Evolutionary conservation across 2,329 filamentous ascomycete genomes (phyloP), one percentile per base, ranked within the genome.

Genomic region (Alternaria alternata): DNA sequence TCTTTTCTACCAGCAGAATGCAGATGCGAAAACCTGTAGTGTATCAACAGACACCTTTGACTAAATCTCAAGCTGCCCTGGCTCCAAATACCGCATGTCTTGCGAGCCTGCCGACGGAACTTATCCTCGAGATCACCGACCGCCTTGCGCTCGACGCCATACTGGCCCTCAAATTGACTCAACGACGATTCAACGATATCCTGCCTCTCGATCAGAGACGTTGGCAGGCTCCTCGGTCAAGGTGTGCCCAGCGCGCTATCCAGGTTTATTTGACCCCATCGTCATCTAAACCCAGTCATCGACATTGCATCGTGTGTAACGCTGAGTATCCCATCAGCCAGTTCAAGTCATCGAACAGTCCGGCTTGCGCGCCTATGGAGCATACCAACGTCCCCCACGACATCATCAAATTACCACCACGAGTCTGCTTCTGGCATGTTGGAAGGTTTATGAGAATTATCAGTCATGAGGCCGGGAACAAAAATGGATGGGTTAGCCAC

Each of bases 161-260:
- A 20, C 66, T 81, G 8, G 72, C 80, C 4, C 70, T 81, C 9
- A 79, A 79, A 44, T 74, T 82, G 42, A 71, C 75, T 6, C 70
- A 75, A 47, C 67, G 65, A 11, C 57, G 64, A 11, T 61, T 81
- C 30, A 74, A 78, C 65, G 60, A 65, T 43, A 67, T 62, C 0
- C 53, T 79, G 12, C 64, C 71, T 20, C 58, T 68, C 9, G 43
- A 63, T 7, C 60, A 64, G 5, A 54, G 26, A 18, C 41, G 67
- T n/a, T 67, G 59, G 38, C 63, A 68, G 20, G 36, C 28, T 12
- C 48, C 54, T 3, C 59, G 68, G 14, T 63, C 74, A 43, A 42
- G 32, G n/a, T 80, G 78, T 59, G 64, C 72, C 6, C 68, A 63
- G 7, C 63, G 72, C 20, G 74, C 74, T 18, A 70, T 78, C 30